Conservation (phyloP, 2,329 filamentous ascomycete species). For the Hymenoscyphus occultus region DNA sequence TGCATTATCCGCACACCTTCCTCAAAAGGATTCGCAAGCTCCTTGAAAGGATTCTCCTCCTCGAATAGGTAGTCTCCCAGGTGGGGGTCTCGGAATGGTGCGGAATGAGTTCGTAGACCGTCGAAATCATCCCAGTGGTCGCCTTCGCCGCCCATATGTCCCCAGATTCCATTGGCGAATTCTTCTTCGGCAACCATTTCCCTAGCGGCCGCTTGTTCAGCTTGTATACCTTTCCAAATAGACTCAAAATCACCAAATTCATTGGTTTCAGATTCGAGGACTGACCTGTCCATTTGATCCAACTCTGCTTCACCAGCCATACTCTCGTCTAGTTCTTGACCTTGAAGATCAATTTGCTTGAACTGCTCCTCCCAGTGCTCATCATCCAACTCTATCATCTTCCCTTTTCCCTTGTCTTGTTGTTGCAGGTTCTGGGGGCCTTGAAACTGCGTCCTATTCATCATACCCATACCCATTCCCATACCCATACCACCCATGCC, state of each 20-base stretch:
- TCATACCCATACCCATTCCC: slow-evolving; percentile 52
- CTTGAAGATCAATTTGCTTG: slow-evolving; percentile 73
- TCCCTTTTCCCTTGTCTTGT: slow-evolving; percentile 73
- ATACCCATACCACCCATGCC: slow-evolving; percentile 35
- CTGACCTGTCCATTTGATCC: slow-evolving; percentile 84
- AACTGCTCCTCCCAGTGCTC: slow-evolving; percentile 96
- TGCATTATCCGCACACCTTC: slow-evolving; percentile 92
- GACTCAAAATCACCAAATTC: slow-evolving; percentile 86
- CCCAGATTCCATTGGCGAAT: slow-evolving; percentile 45
- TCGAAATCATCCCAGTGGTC: slow-evolving; percentile 80
- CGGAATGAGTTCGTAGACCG: slow-evolving; percentile 61
- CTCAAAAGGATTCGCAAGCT: slow-evolving; percentile 80
- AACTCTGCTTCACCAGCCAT: slow-evolving; percentile 58
- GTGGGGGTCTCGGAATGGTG: slow-evolving; percentile 66
- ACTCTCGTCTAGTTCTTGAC: slow-evolving; percentile 45
- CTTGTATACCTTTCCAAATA: slow-evolving; percentile 80
- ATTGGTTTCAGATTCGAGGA: slow-evolving; percentile 67
- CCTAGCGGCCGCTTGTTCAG: slow-evolving; percentile 67
- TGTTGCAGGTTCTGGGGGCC: slow-evolving; percentile 43
- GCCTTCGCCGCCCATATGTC: slow-evolving; percentile 65
- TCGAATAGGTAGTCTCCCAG: slow-evolving; percentile 94
- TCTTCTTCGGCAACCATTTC: slow-evolving; percentile 67
- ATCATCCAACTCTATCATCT: slow-evolving; percentile 91
- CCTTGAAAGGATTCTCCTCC: slow-evolving; percentile 84
- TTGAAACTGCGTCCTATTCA: slow-evolving; percentile 43